Evolutionary conservation across 208 protist genomes (phyloP), one percentile per base, ranked within the genome.

Genomic region (Leishmania major): DNA sequence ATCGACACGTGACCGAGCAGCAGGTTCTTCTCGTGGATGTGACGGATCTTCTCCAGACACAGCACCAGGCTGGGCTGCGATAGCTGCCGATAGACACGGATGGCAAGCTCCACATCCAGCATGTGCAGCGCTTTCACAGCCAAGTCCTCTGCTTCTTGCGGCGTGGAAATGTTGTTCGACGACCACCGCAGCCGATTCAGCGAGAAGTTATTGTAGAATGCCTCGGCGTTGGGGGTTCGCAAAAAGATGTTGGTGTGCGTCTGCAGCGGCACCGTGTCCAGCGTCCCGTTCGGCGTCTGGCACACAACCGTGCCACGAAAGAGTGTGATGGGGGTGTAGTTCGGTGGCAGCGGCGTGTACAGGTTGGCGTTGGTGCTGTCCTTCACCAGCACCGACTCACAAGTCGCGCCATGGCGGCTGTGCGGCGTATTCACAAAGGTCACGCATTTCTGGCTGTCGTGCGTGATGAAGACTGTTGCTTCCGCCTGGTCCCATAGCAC

Each of bases 1-100:
- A 99, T 91, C 28, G 96, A 98, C 59, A 99, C 85, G 84, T 99
- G 96, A 25, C 98, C 98, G 73, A 98, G 92, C 11, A 99, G 93
- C 40, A 99, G 90, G 67, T 98, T 94, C 81, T 95, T 95, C 70
- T 99, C 98, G 79, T 99, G 98, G 47, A 99, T 91, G 82, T 97
- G 92, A 49, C 88, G 87, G 40, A 99, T 94, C 76, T 94, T 92
- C 67, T 99, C 90, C 57, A 99, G 90, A 79, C 93, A 96, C 66
- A 99, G 86, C 53, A 99, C 98, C 81, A 99, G 93, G 80, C 87
- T 95, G 53, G 97, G 92, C 82, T 99, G 93, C 49, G 92, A 96
- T 25, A 99, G 81, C 83, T 98, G 91, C 35, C 98, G 90, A 88
- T 99, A 99, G 43, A 98, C 95, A 67, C 94, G 92, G 74, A 98